Evolutionary conservation across 1,284 basidiomycete genomes (phyloP), one percentile per base, ranked within the genome.

Genomic region (Trametes polyzona): DNA sequence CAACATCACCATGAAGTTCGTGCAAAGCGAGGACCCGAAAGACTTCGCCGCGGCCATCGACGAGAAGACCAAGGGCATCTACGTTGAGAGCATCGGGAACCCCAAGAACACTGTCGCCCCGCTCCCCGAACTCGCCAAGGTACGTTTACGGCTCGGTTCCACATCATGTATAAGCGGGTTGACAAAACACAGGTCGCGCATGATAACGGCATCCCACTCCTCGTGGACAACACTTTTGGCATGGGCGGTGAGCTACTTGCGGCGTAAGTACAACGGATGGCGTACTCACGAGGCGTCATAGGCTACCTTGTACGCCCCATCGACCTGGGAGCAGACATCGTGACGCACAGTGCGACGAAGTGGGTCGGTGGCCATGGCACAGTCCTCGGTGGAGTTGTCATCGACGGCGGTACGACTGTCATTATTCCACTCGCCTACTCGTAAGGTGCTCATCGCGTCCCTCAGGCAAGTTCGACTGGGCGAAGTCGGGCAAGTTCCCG

Each of bases 331-430:
- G 93, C 92, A 3, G 37, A 96, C 69, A 91, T 96, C 56, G 81
- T 95, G 54, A 89, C 93, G 8, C 90, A 95, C 74, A 90, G 87
- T 59, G 92, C 92, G 0, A 95, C 93, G 2, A 95, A 96, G 71
- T 95, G 93, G 93, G 93, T 95, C 54, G 90, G 92, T 32, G 92
- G 93, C 0, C 93, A 94, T 70, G 92, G 93, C 58, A 95, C 88
- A 2, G 93, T 91, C 33, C 92, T 96, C 52, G 92, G 82, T 5
- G 93, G 94, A 57, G 86, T 95, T 16, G 79, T 96, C 59, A 72
- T 95, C 54, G 93, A 94, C 70, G 82, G 84, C 21, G 92, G 84
- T 79, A 55, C 8, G 68, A 65, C 24, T n/a, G 30, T 14, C 10
- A 2, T 2, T 24, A 5, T 16, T 16, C 17, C 5, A 2, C 27